phyloP scores from a whole-genome alignment of 106 monocot genomes.

The Allium cepa region DNA sequence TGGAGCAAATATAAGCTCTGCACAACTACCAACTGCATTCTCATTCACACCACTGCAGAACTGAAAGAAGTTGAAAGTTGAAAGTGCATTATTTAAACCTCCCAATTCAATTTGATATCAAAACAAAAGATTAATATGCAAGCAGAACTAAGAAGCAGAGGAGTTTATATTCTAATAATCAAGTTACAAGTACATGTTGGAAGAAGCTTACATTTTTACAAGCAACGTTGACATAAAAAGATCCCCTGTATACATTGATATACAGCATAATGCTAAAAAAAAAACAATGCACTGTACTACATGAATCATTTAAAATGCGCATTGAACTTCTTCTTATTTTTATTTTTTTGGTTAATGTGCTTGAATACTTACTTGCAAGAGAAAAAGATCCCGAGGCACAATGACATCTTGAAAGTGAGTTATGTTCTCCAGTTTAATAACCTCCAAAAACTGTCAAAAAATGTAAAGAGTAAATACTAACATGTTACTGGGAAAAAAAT shows the following conservation, averaged over 20 bases:
- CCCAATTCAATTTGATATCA: background rate
- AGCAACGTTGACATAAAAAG: no score
- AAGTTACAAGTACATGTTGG: no score
- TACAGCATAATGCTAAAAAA: no score
- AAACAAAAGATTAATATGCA: no score
- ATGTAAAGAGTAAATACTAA: background rate
- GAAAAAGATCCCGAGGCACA: slow-evolving; percentile 37
- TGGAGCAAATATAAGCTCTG: slow-evolving; percentile 72
- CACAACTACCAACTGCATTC: slow-evolving; percentile 33
- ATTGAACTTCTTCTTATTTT: no score
- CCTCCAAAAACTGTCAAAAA: slow-evolving; percentile 46
- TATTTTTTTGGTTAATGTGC: background rate
- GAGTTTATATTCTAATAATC: no score
- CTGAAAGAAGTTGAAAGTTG: slow-evolving; percentile 13
- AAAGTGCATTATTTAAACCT: slow-evolving; percentile 6
- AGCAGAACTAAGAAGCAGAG: no score
- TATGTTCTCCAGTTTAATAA: slow-evolving; percentile 51
- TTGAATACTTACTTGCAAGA: slow-evolving; percentile 47
- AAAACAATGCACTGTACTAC: no score
- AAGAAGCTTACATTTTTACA: no score
- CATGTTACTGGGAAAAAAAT: no score
- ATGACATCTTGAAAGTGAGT: slow-evolving; percentile 29
- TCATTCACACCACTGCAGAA: slow-evolving; percentile 66
- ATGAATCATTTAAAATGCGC: no score
- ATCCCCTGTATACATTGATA: no score